These are phyloP conservation scores for Chrysoporthe austroafricana DNA, from an alignment of 2,329 filamentous ascomycete species.

Conservation along the genomic window DNA sequence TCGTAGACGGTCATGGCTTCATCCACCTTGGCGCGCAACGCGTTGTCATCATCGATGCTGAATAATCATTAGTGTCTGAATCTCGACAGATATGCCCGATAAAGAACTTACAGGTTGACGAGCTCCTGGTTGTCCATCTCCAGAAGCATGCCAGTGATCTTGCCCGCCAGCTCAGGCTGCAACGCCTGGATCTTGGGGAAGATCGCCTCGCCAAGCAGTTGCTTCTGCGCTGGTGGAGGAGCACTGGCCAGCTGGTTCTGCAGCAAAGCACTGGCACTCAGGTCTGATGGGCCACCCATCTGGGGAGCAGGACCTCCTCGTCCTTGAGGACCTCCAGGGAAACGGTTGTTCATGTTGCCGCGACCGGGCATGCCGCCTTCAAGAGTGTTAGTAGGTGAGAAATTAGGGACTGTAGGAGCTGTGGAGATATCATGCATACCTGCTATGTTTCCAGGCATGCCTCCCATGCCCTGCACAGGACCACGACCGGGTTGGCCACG, in stretches of 20 bases:
- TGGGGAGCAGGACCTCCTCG: conserved; percentile 49
- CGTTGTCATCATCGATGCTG: conserved; percentile 86
- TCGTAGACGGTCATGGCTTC: conserved; percentile 97
- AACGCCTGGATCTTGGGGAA: conserved; percentile 98
- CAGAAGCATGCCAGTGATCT: conserved; percentile 99
- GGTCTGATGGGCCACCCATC: conserved; percentile 40
- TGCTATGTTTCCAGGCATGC: conserved; percentile 60
- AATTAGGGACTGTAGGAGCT: conserved; percentile 58
- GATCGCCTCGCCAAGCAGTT: conserved; percentile 95
- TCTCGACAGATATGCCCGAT: neutral
- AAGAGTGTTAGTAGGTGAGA: conserved; percentile 58
- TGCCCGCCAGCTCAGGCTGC: conserved; percentile 94
- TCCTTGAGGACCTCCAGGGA: conserved; percentile 48
- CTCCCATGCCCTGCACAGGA: conserved; percentile 75
- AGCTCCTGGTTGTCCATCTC: conserved; percentile 99
- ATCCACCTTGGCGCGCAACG: conserved; percentile 93
- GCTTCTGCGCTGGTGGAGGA: conserved; percentile 83
- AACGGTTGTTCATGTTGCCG: conserved; percentile 45
- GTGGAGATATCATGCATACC: conserved; percentile 45
- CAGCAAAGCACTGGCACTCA: conserved; percentile 50
- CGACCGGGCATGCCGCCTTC: conserved; percentile 43
- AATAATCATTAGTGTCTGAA: conserved; percentile 33
- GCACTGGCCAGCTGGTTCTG: conserved; percentile 62
- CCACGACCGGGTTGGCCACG: conserved; percentile 72
- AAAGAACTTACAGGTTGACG: conserved; percentile 82